Percentiles rank a stretch among this genome's conserved stretches.
Evolutionary conservation across 2,329 filamentous ascomycete genomes (phyloP).

Genomic region (Trichophyton simii): DNA sequence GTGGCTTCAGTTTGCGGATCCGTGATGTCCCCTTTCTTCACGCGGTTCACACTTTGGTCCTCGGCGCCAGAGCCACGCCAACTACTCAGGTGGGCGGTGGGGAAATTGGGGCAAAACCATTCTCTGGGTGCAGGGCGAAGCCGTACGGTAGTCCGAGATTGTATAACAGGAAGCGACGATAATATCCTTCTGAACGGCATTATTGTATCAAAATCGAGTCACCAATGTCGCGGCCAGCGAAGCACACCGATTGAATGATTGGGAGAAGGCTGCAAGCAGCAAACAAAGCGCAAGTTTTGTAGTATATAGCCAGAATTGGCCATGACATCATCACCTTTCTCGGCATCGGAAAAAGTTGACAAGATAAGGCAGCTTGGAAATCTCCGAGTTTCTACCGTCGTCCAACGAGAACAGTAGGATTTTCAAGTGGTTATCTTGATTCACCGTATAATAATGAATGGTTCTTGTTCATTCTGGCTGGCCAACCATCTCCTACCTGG

Average conservation of each 20-base stretch:
- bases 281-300: neutral
- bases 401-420: too few species aligned
- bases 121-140: neutral
- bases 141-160: neutral
- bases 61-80: slow-evolving; percentile 25
- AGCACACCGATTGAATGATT: neutral
- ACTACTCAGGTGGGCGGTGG: slow-evolving; percentile 6
- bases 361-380: neutral
- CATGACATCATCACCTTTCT: neutral
- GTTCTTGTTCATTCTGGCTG: too few species aligned
- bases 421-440: too few species aligned
- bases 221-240: neutral
- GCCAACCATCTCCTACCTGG: too few species aligned
- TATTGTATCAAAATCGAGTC: neutral
- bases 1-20: slow-evolving; percentile 24
- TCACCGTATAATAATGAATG: too few species aligned
- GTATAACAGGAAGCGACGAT: neutral
- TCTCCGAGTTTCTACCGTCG: neutral
- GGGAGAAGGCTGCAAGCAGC: too few species aligned
- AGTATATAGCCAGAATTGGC: neutral
- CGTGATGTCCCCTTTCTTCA: slow-evolving; percentile 21
- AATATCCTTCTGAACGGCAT: neutral
- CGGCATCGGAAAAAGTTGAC: neutral
- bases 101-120: neutral
- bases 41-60: slow-evolving; percentile 24